Evolutionary conservation across 495 filamentous ascomycete species (phyloP).

Genomic region (Aspergillus haitiensis): DNA sequence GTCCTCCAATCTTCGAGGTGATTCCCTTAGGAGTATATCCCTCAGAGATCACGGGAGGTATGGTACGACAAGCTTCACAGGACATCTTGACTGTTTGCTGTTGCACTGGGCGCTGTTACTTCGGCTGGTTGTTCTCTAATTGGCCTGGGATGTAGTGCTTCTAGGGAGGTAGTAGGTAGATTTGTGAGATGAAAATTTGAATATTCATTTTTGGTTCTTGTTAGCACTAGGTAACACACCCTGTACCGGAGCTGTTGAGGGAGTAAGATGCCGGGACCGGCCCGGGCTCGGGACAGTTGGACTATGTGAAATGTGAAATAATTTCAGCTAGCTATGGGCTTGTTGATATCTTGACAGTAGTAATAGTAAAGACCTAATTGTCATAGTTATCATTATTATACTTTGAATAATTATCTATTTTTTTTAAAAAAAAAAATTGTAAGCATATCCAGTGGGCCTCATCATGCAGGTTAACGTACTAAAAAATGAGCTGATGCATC

Average conservation of each 20-base stretch:
- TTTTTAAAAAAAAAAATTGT: not conserved
- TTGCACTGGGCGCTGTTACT: not conserved
- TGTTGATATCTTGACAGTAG: too few species aligned
- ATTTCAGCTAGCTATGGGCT: too few species aligned
- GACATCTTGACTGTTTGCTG: slow-evolving; percentile 26
- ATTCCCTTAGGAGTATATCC: slow-evolving; percentile 66
- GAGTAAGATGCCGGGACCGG: slow-evolving; percentile 2
- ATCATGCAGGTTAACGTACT: too few species aligned
- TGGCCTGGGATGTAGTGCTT: not conserved
- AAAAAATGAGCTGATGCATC: too few species aligned
- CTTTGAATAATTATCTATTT: not conserved
- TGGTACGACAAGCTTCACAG: slow-evolving; percentile 68
- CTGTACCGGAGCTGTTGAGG: not conserved
- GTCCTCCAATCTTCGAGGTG: slow-evolving; percentile 60
- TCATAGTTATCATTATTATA: not conserved
- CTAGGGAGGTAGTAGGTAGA: not conserved
- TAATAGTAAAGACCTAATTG: too few species aligned
- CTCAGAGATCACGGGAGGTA: slow-evolving; percentile 62
- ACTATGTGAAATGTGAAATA: not conserved
- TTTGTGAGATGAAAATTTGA: not conserved
- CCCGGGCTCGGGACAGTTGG: not conserved
- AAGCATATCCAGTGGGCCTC: too few species aligned
- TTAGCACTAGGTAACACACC: too few species aligned
- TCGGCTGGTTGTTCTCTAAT: not conserved
- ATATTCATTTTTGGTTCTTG: not conserved